Evolutionary conservation across 2,329 filamentous ascomycete species (phyloP), one percentile per base, ranked within the genome.

Genomic region (Zarea fungicola): DNA sequence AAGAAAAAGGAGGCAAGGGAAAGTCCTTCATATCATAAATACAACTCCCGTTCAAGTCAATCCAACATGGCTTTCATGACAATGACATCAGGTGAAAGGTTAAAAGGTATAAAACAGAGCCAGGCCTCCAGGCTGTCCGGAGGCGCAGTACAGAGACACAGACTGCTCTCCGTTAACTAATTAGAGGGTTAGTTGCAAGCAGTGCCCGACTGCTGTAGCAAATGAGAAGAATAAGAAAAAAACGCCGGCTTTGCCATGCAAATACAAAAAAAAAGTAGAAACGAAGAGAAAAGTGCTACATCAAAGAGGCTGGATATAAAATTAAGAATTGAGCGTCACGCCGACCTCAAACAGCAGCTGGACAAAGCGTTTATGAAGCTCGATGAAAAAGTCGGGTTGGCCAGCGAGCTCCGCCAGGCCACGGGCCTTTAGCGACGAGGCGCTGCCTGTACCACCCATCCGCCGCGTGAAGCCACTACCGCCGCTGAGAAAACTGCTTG

Each of bases 361-460:
- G 22, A 85, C 83, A 59, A 86, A 86, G 54, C 75, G 73, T 32
- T 74, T 69, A 62, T 86, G 83, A 52, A 86, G 65, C 66, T 84
- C 77, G 49, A 85, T 78, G 56, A 86, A 86, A 58, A 86, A 83
- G 59, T 85, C 82, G 5, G 83, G 81, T 56, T 80, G 69, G 18
- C 83, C 83, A 23, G 84, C 79, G 34, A 86, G 69, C 64, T 86
- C 83, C 0, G 83, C 80, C 42, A 86, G 66, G 3, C 83, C 81
- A 34, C 80, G 75, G 32, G 80, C 74, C 55, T 77, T 81, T 35
- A 77, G 70, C 19, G 75, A 71, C 25, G 80, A 74, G 26, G 76
- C 77, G 37, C 76, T 74, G 16, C 77, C 78, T 0, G 75, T 77
- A 42, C 73, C 73, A 23, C 76, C 77, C 73, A 81, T 80, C 25